Conservation (phyloP, 345 rosid genomes). For the Crucihimalaya himalaica region DNA sequence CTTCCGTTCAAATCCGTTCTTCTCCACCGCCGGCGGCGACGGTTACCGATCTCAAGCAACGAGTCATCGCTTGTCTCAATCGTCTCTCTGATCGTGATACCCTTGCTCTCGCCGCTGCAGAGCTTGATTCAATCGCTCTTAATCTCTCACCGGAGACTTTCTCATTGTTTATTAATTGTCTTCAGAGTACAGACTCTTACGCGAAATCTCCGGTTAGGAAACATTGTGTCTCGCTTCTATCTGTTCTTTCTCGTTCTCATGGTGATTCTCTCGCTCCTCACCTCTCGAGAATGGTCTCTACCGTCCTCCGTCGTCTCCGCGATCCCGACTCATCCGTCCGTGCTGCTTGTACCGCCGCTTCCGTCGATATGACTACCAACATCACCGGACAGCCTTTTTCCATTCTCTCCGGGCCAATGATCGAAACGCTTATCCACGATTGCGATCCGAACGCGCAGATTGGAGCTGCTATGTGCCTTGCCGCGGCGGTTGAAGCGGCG, state of each 20-base stretch:
- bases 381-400: slow-evolving; percentile 62
- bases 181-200: slow-evolving; percentile 74
- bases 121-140: slow-evolving; percentile 83
- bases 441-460: slow-evolving; percentile 75
- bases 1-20: slow-evolving; percentile 49
- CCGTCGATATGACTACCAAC: slow-evolving; percentile 64
- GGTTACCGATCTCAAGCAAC: slow-evolving; percentile 59
- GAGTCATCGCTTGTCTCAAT: slow-evolving; percentile 84
- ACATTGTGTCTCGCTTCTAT: slow-evolving; percentile 71
- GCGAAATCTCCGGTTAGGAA: slow-evolving; percentile 73
- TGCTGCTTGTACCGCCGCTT: slow-evolving; percentile 72
- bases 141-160: slow-evolving; percentile 56
- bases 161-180: slow-evolving; percentile 72
- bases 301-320: slow-evolving; percentile 73
- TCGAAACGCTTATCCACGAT: slow-evolving; percentile 63
- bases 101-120: slow-evolving; percentile 65
- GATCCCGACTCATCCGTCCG: slow-evolving; percentile 89
- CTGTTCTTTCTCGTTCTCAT: slow-evolving; percentile 77
- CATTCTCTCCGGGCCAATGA: slow-evolving; percentile 58
- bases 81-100: slow-evolving; percentile 97
- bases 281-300: slow-evolving; percentile 76
- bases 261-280: slow-evolving; percentile 74
- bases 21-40: slow-evolving; percentile 37
- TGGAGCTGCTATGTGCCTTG: slow-evolving; percentile 80
- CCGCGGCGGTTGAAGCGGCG: slow-evolving; percentile 69